phyloP scores from a whole-genome alignment of 192 early-diverging fungal species.

The Backusella tuberculispora region DNA sequence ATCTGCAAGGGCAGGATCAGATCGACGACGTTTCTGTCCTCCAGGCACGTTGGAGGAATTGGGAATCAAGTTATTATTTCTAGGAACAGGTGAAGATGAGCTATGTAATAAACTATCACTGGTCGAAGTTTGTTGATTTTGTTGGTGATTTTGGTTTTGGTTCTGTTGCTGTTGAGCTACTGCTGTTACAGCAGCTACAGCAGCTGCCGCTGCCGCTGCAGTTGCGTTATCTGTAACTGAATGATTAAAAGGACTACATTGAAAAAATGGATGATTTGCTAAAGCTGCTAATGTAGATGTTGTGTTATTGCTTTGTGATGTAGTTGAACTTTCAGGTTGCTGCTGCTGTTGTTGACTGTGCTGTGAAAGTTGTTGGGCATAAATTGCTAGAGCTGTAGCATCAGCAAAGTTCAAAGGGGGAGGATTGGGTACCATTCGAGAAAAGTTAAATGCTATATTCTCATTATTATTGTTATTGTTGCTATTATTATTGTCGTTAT shows the following conservation, averaged over 20 bases:
- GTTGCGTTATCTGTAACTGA: conserved; percentile 16
- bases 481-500: no score
- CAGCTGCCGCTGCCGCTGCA: conserved; percentile 25
- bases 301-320: not conserved
- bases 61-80: not conserved
- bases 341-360: conserved; percentile 9
- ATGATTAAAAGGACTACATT: conserved; percentile 28
- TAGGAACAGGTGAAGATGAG: not conserved
- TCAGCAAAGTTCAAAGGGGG: conserved; percentile 33
- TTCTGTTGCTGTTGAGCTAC: conserved; percentile 20
- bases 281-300: not conserved
- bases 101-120: not conserved
- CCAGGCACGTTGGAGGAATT: not conserved
- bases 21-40: conserved; percentile 23
- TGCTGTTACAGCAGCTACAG: conserved; percentile 22
- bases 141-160: conserved; percentile 5
- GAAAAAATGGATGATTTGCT: conserved; percentile 12
- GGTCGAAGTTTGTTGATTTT: not conserved
- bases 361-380: conserved; percentile 36
- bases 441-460: not conserved
- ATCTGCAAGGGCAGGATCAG: conserved; percentile 28
- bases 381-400: conserved; percentile 34
- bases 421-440: not conserved
- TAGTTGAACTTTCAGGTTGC: not conserved
- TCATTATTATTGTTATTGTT: not conserved